Evolutionary conservation across 1,139 yeast genomes (phyloP).

Genomic region (Saccharomyces uvarum): DNA sequence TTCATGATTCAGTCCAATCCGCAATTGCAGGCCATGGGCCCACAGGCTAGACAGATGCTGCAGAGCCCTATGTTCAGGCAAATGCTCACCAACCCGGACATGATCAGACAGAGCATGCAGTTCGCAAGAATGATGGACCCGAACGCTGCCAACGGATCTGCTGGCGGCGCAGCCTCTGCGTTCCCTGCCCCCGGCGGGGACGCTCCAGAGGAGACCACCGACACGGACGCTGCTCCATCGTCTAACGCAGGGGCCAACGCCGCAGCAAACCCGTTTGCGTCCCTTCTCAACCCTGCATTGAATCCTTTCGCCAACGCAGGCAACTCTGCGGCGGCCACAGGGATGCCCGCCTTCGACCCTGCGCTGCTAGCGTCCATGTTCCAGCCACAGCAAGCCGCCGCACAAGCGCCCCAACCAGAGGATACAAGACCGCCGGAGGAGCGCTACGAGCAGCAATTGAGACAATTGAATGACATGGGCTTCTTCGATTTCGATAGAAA

Average conservation of each 20-base stretch:
- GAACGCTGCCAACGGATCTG: constrained; percentile 26
- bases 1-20: constrained; percentile 78
- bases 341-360: constrained; percentile 32
- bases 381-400: constrained; percentile 20
- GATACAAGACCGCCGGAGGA: constrained; percentile 95
- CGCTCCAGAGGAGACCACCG: constrained; percentile 11
- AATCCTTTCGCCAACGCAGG: constrained; percentile 37
- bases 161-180: constrained; percentile 22
- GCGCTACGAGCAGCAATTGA: constrained; percentile 77
- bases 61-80: constrained; percentile 79
- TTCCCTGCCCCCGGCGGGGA: constrained; percentile 36
- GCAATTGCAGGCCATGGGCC: constrained; percentile 78
- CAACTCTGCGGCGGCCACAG: constrained; percentile 16
- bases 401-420: constrained; percentile 32
- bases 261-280: constrained; percentile 49
- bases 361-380: constrained; percentile 35
- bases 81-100: constrained; percentile 78
- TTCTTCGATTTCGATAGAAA: constrained; percentile 89
- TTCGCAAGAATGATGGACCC: constrained; percentile 46
- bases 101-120: constrained; percentile 75
- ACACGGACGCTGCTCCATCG: constrained; percentile 10
- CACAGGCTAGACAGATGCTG: constrained; percentile 78
- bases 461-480: constrained; percentile 95
- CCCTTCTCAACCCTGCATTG: constrained; percentile 37
- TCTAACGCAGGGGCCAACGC: constrained; percentile 12